Evolutionary conservation across 2,329 filamentous ascomycete species (phyloP).

Genomic region (Fusarium drepaniforme): DNA sequence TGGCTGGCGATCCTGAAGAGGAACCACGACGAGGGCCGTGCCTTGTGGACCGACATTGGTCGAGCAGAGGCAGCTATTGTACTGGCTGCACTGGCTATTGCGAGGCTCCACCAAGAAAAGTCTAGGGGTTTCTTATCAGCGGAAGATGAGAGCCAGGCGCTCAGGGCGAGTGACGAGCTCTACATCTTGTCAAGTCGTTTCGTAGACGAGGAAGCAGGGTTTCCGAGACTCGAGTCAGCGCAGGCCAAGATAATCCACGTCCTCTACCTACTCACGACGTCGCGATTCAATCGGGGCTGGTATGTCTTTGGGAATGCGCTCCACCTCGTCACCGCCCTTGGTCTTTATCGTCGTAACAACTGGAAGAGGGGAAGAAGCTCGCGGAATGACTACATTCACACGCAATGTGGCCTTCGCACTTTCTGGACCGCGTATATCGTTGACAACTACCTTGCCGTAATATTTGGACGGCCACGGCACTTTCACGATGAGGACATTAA

Average conservation of each 20-base stretch:
- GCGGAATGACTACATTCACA: conserved; percentile 55
- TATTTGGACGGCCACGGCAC: conserved; percentile 70
- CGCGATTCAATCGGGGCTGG: conserved; percentile 71
- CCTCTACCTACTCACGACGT: conserved; percentile 69
- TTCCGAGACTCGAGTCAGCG: conserved; percentile 66
- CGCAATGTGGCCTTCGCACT: conserved; percentile 66
- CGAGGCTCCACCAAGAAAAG: conserved; percentile 59
- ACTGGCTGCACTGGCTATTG: conserved; percentile 61
- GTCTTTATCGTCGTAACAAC: conserved; percentile 47
- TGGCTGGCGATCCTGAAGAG: conserved; percentile 59
- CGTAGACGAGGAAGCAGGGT: conserved; percentile 63
- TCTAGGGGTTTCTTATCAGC: conserved; percentile 41
- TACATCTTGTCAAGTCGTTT: conserved; percentile 57
- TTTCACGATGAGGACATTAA: conserved; percentile 75
- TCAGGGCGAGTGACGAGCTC: conserved; percentile 54
- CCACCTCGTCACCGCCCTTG: conserved; percentile 62
- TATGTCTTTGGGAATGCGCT: conserved; percentile 69
- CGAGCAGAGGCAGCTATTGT: conserved; percentile 60
- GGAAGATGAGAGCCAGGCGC: conserved; percentile 41
- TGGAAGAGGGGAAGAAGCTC: conserved; percentile 33
- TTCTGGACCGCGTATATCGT: conserved; percentile 74
- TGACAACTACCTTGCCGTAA: conserved; percentile 73
- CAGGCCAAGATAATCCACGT: conserved; percentile 70
- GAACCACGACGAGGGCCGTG: conserved; percentile 50
- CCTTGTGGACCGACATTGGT: conserved; percentile 55